phyloP scores from a whole-genome alignment of 257 asterid genomes.

The Euphrasia confusa region DNA sequence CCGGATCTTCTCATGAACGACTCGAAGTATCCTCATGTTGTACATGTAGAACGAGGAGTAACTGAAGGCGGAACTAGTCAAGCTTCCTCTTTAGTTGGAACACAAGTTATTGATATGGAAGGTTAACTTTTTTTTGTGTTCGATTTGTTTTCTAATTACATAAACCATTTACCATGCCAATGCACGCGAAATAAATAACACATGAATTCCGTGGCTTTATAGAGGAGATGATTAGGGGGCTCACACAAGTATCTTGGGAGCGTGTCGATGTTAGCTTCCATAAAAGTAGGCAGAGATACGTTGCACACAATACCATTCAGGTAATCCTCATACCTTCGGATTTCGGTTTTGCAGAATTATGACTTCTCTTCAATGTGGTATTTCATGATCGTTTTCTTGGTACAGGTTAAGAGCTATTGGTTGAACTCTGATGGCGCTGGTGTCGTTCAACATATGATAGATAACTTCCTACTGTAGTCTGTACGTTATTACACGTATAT shows the following conservation, averaged over 20 bases:
- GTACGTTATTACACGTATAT: background rate
- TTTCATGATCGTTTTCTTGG: background rate
- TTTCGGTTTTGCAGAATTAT: constrained; percentile 4
- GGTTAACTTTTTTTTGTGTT: constrained; percentile 33
- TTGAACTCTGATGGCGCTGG: constrained; percentile 85
- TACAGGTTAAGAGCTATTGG: constrained; percentile 86
- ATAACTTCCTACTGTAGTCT: constrained; percentile 56
- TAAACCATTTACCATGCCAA: background rate
- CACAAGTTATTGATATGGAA: constrained; percentile 66
- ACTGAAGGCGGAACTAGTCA: constrained; percentile 30
- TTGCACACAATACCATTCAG: constrained; percentile 85
- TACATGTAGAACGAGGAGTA: constrained; percentile 53
- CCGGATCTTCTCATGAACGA: constrained; percentile 54
- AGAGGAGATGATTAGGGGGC: constrained; percentile 95
- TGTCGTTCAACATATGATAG: constrained; percentile 84
- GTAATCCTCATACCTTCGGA: constrained; percentile 27
- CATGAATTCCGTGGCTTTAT: constrained; percentile 3
- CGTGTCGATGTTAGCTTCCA: constrained; percentile 90
- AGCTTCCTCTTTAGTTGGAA: constrained; percentile 43
- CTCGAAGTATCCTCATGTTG: constrained; percentile 77
- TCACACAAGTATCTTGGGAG: constrained; percentile 82
- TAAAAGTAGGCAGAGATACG: constrained; percentile 73
- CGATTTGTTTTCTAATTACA: background rate
- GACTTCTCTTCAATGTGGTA: background rate
- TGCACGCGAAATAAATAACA: background rate